Evolutionary conservation across 805 yeast species (phyloP), one percentile per base, ranked within the genome.

Genomic region (Candida coquimbonensis): DNA sequence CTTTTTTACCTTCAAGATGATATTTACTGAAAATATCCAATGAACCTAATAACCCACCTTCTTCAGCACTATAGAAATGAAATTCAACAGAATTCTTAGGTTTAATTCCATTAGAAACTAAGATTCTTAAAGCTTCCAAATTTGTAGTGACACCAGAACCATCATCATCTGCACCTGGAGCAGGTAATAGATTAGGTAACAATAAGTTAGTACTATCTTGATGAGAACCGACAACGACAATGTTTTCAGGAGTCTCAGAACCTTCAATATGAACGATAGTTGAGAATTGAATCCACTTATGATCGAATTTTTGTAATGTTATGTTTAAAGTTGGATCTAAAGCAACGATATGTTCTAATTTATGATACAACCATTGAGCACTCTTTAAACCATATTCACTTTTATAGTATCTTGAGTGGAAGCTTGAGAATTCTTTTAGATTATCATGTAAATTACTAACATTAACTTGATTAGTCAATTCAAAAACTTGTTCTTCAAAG

Each of bases 121-220:
- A 65, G 14, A 85, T 64, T 52, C 93, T 73, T 55, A 89, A 73
- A 1, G 89, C 80, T 62, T 89, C 95, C 45, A 89, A 63, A 31
- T 78, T 75, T 3, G 95, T 83, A 5, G 83, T 80, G 5, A 90
- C 83, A 9, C 97, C 98, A 4, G 90, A 79, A 3, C 96, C 95
- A 63, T 90, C 86, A 60, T 91, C 98, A 61, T 91, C 98, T 4
- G 96, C 97, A 3, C 98, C 98, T 2, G 96, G 96, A 0, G 96
- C 87, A 24, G 78, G 72, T 52, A 84, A 59, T 17, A 80, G 50
- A 38, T 72, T 72, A 9, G 96, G 96, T 46, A 86, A 72, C 38
- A 86, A 53, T 45, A 87, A 68, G 60, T 87, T 88, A 51, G 82
- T 74, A 3, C 95, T 83, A 61, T 91, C 98, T 59, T 83, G 86